These are phyloP conservation scores for Huntiella omanensis DNA, from an alignment of 2,329 filamentous ascomycete species.

Conservation along the genomic window DNA sequence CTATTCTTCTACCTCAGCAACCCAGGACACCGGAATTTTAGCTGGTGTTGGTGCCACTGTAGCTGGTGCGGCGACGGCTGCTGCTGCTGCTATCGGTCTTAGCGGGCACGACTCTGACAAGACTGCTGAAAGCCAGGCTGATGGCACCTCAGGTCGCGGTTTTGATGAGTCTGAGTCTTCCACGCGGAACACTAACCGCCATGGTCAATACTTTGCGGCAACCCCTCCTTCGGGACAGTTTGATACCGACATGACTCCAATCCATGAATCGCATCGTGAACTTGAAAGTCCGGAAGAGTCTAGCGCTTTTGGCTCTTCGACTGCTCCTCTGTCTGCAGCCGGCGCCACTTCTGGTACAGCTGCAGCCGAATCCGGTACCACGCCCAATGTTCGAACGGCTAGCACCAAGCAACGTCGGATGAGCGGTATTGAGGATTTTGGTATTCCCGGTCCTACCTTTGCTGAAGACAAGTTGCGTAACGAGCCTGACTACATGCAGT, in stretches of 20 bases:
- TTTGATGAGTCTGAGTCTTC: no score
- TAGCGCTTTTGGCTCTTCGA: no score
- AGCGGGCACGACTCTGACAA: background rate
- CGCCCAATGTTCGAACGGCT: background rate
- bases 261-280: no score
- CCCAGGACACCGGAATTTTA: constrained; percentile 1
- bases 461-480: background rate
- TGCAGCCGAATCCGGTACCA: background rate
- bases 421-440: background rate
- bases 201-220: no score
- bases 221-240: no score
- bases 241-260: no score
- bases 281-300: no score
- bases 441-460: background rate
- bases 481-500: background rate
- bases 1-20: background rate
- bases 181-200: no score
- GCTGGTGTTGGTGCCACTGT: constrained; percentile 9
- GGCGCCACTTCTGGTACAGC: background rate
- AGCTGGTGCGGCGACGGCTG: constrained; percentile 10
- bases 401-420: background rate
- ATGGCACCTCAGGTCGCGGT: no score
- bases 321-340: no score
- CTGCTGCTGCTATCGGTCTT: constrained; percentile 8
- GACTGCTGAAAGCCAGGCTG: background rate